A percentile compares a stretch with the other conserved stretches of the same genome.
Evolutionary conservation across 441 rosid genomes (phyloP).

Genomic region (Euphorbia corollata): DNA sequence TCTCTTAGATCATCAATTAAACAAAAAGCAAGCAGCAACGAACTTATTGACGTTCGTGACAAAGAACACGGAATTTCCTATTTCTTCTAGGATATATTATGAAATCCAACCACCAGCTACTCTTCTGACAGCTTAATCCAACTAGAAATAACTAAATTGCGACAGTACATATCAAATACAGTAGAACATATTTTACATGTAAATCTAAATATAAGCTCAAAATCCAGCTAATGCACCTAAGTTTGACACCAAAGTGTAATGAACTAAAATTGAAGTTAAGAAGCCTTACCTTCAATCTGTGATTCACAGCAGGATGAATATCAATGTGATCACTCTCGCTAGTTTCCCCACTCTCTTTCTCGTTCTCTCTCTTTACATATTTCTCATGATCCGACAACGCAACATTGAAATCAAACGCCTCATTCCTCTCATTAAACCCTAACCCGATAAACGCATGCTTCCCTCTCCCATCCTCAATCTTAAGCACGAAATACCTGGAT

Average conservation of each 20-base stretch:
- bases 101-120: not conserved
- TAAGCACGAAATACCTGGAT: slow-evolving; percentile 82
- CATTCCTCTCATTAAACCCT: slow-evolving; percentile 86
- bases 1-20: not conserved
- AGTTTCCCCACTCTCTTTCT: slow-evolving; percentile 62
- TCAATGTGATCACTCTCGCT: slow-evolving; percentile 68
- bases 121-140: slow-evolving; percentile 5
- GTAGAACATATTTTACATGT: not conserved
- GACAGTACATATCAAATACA: not conserved
- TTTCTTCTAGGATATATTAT: not conserved
- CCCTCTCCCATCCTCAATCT: slow-evolving; percentile 88
- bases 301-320: slow-evolving; percentile 96
- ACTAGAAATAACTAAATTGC: not conserved
- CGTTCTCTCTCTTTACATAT: slow-evolving; percentile 71
- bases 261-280: not conserved
- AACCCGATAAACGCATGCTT: slow-evolving; percentile 91
- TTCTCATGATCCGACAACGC: slow-evolving; percentile 95
- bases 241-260: not conserved
- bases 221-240: not conserved
- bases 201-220: not conserved
- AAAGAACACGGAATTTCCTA: not conserved
- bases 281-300: slow-evolving; percentile 65
- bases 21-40: not conserved
- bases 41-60: not conserved
- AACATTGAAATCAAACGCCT: slow-evolving; percentile 98